Base-by-base conservation (phyloP, 1,139 yeast genomes). In the Saccharomyces hybrid region DNA sequence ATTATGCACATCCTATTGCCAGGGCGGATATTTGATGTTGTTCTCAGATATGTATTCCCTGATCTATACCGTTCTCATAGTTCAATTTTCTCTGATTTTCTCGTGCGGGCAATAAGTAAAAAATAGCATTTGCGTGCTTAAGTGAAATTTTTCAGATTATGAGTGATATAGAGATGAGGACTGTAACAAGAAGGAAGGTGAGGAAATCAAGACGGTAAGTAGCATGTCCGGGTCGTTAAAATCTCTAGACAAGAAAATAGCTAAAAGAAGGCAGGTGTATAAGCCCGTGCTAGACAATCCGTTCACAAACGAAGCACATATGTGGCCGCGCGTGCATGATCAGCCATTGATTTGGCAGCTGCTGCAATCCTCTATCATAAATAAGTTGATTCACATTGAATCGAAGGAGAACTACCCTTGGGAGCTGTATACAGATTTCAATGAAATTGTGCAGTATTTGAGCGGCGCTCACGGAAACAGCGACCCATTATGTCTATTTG, bases 281-380 rank as follows among this genome's bases (percentile, higher is more conserved):
- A 63, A 61, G 56, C 67, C 71, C 2, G 57, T 68, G 5, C 56
- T 68, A 27, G 64, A 65, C 9, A 63, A 63, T 46, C 70, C 71
- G 9, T 67, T 59, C 56, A 62, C 64, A 3, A 61, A 63, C 46
- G 69, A 66, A 48, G 57, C 58, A 1, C 57, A 58, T 29, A 46
- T 56, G 47, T 68, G 69, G 67, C 71, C 71, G 9, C 64, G 53
- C 41, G 69, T 68, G 2, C 48, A 52, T 2, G 67, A 67, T 34
- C 70, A 63, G 50, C 57, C 55, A 13, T 48, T 65, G 9, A 62
- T 66, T 8, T 55, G 63, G 51, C 63, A 65, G 48, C 53, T 64
- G 49, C 48, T 65, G 25, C 57, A 61, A 46, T 55, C 57, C 13
- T 57, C 57, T 13, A 56, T 66, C n/a, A 53, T 65, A 47, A 55